Conservation (phyloP, 73 alveolate genomes). For the Effrenium voratum region DNA sequence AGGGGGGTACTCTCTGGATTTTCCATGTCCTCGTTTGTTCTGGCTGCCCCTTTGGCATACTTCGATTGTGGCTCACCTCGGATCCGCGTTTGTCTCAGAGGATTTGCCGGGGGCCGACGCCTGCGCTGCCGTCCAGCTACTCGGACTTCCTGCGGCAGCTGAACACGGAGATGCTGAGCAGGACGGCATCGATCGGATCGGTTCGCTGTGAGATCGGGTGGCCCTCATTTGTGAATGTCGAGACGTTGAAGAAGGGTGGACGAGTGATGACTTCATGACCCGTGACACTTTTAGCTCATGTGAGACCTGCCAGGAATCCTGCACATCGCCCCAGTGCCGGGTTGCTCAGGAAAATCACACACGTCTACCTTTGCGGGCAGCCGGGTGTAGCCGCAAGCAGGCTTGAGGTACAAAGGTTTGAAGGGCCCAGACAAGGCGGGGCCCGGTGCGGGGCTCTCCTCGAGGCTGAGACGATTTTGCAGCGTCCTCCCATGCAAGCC, state of each 20-base stretch:
- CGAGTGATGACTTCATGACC: background rate
- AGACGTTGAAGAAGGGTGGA: background rate
- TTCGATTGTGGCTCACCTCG: too few relatives aligned
- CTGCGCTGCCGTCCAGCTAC: slow-evolving; percentile 52
- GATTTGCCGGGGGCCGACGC: slow-evolving; percentile 91
- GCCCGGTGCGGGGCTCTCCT: too few relatives aligned
- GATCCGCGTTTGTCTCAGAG: too few relatives aligned
- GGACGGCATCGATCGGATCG: background rate
- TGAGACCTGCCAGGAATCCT: slow-evolving; percentile 11
- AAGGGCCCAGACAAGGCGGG: too few relatives aligned
- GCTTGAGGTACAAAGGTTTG: too few relatives aligned
- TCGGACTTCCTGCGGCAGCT: slow-evolving; percentile 93
- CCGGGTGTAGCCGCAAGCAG: too few relatives aligned
- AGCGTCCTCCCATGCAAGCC: slow-evolving; percentile 89
- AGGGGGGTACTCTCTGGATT: too few relatives aligned
- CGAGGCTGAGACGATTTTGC: slow-evolving; percentile 84
- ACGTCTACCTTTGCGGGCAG: too few relatives aligned
- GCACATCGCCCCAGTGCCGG: slow-evolving; percentile 8
- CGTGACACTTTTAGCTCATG: background rate
- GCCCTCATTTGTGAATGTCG: background rate
- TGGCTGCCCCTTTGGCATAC: too few relatives aligned
- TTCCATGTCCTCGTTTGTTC: too few relatives aligned
- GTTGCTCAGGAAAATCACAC: background rate
- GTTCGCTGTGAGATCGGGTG: background rate
- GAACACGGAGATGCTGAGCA: slow-evolving; percentile 60